Conservation (phyloP, 805 yeast species). For the Zygosaccharomyces rouxii region DNA sequence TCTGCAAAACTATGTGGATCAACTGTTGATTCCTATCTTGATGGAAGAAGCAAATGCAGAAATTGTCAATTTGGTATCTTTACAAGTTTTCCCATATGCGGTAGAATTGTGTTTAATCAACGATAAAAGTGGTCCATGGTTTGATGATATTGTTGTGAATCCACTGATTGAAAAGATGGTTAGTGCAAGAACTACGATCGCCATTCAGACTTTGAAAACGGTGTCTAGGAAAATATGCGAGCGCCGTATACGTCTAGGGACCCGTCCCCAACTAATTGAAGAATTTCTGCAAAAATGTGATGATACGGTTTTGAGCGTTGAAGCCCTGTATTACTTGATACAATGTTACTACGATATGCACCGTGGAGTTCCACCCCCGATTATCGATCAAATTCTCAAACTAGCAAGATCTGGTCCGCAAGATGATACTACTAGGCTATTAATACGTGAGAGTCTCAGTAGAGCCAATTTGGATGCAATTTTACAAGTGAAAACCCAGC, state of each 20-base stretch:
- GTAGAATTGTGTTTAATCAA: conserved; percentile 37
- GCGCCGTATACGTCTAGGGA: background rate
- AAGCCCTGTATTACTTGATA: conserved; percentile 9
- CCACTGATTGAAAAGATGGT: conserved; percentile 8
- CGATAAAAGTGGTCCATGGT: conserved; percentile 23
- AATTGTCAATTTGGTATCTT: conserved; percentile 38
- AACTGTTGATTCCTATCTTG: conserved; percentile 29
- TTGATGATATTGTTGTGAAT: conserved; percentile 10
- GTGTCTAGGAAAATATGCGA: conserved; percentile 9
- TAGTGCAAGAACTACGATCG: conserved; percentile 8
- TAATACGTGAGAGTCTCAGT: background rate
- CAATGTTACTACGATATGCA: background rate
- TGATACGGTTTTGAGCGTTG: conserved; percentile 5
- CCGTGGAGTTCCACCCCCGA: background rate
- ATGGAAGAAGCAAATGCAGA: conserved; percentile 49
- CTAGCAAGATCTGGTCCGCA: background rate
- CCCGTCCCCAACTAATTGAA: conserved; percentile 6
- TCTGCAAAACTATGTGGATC: conserved; percentile 59
- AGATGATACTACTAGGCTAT: background rate
- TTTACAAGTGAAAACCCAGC: background rate
- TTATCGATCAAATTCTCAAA: background rate
- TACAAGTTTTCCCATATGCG: conserved; percentile 45
- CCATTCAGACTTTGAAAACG: conserved; percentile 19
- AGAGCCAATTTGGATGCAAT: conserved; percentile 1
- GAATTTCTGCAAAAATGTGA: conserved; percentile 2